Conservation (phyloP, 495 filamentous ascomycete species). For the Xylaria bambusicola region DNA sequence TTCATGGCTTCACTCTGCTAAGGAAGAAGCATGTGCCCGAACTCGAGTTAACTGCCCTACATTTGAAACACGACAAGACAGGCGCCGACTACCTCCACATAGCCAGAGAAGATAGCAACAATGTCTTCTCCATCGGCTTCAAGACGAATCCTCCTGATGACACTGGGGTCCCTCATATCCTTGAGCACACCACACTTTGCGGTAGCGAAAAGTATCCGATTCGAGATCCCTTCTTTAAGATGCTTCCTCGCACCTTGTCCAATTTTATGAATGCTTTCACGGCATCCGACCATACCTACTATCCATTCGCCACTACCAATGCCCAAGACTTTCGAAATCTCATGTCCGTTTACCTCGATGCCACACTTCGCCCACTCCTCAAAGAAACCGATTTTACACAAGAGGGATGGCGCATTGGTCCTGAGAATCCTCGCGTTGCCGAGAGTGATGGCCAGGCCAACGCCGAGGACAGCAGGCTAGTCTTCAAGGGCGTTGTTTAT, state of each 20-base stretch:
- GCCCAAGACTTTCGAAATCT: constrained; percentile 92
- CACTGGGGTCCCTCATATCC: constrained; percentile 93
- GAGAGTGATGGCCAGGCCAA: constrained; percentile 41
- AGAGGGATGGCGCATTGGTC: constrained; percentile 94
- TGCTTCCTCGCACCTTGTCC: constrained; percentile 93
- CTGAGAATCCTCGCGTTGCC: constrained; percentile 71
- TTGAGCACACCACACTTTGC: constrained; percentile 95
- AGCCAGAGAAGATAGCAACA: constrained; percentile 92
- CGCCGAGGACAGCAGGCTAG: constrained; percentile 59
- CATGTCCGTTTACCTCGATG: constrained; percentile 94
- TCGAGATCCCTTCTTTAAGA: constrained; percentile 98
- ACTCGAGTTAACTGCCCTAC: constrained; percentile 85
- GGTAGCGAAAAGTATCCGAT: constrained; percentile 98
- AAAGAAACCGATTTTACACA: constrained; percentile 91
- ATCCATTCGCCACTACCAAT: constrained; percentile 98
- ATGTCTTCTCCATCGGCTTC: constrained; percentile 98
- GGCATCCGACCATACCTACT: constrained; percentile 93
- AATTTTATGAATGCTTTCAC: constrained; percentile 99
- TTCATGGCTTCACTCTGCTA: constrained; percentile 90
- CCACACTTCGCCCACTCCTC: constrained; percentile 84
- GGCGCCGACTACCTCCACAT: constrained; percentile 95
- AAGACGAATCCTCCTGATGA: constrained; percentile 98
- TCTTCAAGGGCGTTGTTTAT: constrained; percentile 98
- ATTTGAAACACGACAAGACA: constrained; percentile 88
- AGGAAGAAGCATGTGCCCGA: constrained; percentile 90